These are phyloP conservation scores for Mycosarcoma mackinlayi DNA, from an alignment of 1,284 basidiomycete genomes.

Conservation along the genomic window DNA sequence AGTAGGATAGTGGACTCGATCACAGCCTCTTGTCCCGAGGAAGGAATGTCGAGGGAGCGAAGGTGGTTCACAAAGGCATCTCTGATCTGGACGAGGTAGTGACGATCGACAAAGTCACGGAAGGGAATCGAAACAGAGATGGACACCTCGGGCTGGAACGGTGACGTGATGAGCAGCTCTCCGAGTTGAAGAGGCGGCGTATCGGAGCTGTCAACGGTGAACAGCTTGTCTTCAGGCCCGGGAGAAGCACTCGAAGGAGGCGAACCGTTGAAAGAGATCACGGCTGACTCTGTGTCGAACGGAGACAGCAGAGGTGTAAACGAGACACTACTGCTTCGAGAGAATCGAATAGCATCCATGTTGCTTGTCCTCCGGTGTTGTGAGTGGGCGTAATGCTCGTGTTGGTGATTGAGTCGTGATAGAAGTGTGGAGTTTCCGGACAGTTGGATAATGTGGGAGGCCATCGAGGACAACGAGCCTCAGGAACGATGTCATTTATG, in stretches of 20 bases:
- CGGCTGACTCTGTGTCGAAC: neutral
- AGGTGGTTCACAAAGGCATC: neutral
- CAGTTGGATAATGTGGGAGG: too few species aligned
- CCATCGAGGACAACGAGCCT: too few species aligned
- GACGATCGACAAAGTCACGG: neutral
- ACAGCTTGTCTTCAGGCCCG: neutral
- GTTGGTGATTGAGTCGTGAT: neutral
- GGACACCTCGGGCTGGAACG: neutral
- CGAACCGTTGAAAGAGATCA: neutral
- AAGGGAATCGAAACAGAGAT: neutral
- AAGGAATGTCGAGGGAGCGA: slow-evolving; percentile 13
- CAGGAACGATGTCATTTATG: too few species aligned
- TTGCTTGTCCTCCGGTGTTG: neutral
- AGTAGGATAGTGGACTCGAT: slow-evolving; percentile 42
- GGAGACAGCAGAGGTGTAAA: neutral
- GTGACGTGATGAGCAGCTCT: neutral
- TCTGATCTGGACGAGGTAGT: neutral
- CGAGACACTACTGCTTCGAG: slow-evolving; percentile 6
- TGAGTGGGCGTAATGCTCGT: too few species aligned
- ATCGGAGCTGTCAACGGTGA: neutral
- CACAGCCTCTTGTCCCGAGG: slow-evolving; percentile 5
- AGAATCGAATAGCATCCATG: neutral
- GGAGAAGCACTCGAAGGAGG: slow-evolving; percentile 6
- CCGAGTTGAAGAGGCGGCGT: neutral
- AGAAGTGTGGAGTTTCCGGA: too few species aligned